Evolutionary conservation across 1,284 basidiomycete genomes (phyloP).

Genomic region (Rhodotorula sp.): DNA sequence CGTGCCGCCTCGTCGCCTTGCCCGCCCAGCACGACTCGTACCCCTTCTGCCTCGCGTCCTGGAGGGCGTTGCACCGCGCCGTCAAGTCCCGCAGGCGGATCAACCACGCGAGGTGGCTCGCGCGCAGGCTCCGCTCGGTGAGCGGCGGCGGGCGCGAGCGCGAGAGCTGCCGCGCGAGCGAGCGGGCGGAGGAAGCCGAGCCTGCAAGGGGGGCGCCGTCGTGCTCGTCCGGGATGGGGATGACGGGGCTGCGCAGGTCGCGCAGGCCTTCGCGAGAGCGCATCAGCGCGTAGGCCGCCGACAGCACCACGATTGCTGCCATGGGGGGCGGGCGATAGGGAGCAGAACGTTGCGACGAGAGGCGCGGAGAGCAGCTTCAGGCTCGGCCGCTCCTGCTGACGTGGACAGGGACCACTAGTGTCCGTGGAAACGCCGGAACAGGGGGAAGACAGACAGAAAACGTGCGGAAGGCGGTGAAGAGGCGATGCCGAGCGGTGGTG

Average conservation of each 20-base stretch:
- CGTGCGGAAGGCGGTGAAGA: too few species aligned
- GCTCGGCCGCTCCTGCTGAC: neutral
- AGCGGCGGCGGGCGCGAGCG: neutral
- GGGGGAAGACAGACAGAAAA: neutral
- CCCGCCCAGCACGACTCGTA: conserved; percentile 23
- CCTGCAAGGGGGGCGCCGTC: neutral
- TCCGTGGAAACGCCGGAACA: neutral
- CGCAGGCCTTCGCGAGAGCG: conserved; percentile 3
- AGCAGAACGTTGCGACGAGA: neutral
- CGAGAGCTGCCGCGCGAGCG: neutral
- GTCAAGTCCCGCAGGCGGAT: conserved; percentile 21
- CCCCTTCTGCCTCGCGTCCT: neutral
- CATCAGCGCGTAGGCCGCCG: neutral
- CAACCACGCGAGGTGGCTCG: conserved; percentile 22
- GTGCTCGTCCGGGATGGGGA: conserved; percentile 12
- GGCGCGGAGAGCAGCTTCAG: neutral
- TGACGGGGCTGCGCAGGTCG: conserved; percentile 6
- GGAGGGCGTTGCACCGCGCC: conserved; percentile 11
- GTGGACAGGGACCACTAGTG: neutral
- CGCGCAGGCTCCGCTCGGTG: conserved; percentile 24
- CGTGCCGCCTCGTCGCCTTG: conserved; percentile 6
- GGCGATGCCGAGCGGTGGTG: too few species aligned
- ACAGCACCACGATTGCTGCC: neutral
- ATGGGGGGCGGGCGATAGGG: neutral
- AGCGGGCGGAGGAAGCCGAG: neutral